phyloP scores from a whole-genome alignment of 1,284 basidiomycete species.

The Cutaneotrichosporon cavernicola region DNA sequence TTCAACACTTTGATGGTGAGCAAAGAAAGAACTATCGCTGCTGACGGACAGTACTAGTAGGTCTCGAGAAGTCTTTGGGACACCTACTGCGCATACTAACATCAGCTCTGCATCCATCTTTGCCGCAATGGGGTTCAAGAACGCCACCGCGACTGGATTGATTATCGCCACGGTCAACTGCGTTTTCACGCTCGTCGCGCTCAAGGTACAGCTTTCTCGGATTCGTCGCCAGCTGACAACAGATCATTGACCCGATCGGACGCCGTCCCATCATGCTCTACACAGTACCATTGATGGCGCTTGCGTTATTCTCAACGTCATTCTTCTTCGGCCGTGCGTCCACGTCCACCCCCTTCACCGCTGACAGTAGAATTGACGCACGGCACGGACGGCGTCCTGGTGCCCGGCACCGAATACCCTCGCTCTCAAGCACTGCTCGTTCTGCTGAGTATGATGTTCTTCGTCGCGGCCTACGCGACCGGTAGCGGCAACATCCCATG shows the following conservation, averaged over 20 bases:
- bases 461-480: conserved; percentile 76
- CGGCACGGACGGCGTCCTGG: conserved; percentile 65
- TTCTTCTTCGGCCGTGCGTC: conserved; percentile 71
- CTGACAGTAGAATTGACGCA: conserved; percentile 62
- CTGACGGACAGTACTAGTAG: conserved; percentile 47
- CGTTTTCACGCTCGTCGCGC: conserved; percentile 73
- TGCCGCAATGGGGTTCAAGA: conserved; percentile 73
- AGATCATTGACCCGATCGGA: conserved; percentile 72
- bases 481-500: conserved; percentile 77
- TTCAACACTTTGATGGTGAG: conserved; percentile 65
- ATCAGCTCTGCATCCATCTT: conserved; percentile 67
- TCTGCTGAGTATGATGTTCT: conserved; percentile 74
- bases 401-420: conserved; percentile 65
- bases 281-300: conserved; percentile 73
- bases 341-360: not conserved
- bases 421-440: conserved; percentile 66
- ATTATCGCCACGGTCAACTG: conserved; percentile 78
- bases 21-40: not conserved
- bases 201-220: conserved; percentile 56
- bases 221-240: not conserved
- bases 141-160: conserved; percentile 74
- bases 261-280: conserved; percentile 72
- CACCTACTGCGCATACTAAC: conserved; percentile 61
- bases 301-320: conserved; percentile 68
- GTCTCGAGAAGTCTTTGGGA: not conserved